Conservation (phyloP, 1,284 basidiomycete genomes). For the Cutaneotrichosporon cyanovorans region DNA sequence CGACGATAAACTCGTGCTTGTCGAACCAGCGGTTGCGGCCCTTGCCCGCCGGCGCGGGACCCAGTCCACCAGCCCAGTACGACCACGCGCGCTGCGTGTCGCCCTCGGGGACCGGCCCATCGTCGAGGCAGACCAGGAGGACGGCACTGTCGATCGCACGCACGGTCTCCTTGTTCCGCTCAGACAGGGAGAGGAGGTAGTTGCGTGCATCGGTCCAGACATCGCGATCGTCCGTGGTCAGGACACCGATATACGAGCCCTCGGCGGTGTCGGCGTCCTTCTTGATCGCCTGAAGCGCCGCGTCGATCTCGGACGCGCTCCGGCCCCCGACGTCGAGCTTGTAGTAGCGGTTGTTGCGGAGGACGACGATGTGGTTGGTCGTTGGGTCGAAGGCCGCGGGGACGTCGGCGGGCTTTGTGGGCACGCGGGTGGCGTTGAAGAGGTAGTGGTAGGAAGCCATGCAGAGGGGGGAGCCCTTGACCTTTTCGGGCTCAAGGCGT, state of each 20-base stretch:
- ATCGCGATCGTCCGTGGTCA: conserved; percentile 86
- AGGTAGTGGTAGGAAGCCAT: conserved; percentile 95
- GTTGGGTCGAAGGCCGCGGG: conserved; percentile 72
- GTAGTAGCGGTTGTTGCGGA: conserved; percentile 87
- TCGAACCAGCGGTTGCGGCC: conserved; percentile 93
- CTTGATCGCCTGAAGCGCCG: conserved; percentile 73
- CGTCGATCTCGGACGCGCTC: conserved; percentile 67
- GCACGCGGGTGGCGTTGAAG: conserved; percentile 88
- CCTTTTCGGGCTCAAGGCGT: conserved; percentile 81
- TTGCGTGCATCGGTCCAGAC: conserved; percentile 76
- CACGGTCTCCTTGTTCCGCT: conserved; percentile 59
- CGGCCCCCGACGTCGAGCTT: conserved; percentile 61
- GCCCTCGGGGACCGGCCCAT: conserved; percentile 23
- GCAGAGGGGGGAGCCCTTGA: conserved; percentile 72
- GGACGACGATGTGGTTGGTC: conserved; percentile 74
- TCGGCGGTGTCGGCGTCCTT: conserved; percentile 55
- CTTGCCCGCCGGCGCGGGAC: conserved; percentile 27
- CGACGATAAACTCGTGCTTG: conserved; percentile 92
- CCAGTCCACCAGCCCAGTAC: conserved; percentile 75
- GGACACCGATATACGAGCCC: conserved; percentile 64
- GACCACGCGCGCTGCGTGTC: conserved; percentile 70
- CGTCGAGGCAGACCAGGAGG: conserved; percentile 80
- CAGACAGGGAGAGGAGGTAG: conserved; percentile 59
- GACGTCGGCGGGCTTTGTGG: conserved; percentile 72
- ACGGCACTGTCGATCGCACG: conserved; percentile 84